phyloP scores from a whole-genome alignment of 208 protist species.

The Leishmania amazonensis region DNA sequence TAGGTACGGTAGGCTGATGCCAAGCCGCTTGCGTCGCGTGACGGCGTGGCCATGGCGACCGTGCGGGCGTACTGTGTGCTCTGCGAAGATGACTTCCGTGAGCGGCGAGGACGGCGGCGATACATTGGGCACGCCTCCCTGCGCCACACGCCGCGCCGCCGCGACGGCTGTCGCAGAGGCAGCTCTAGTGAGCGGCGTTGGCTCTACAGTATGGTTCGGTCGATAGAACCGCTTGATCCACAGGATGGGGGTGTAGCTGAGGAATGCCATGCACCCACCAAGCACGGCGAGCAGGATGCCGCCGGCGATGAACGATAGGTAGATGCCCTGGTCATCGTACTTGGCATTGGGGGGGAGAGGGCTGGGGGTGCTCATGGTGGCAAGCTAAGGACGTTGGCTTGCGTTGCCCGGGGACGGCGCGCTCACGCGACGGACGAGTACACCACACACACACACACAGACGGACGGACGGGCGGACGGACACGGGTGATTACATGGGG shows the following conservation, averaged over 20 bases:
- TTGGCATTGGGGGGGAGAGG: constrained; percentile 26
- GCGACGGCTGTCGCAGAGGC: neutral
- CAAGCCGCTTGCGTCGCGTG: constrained; percentile 48
- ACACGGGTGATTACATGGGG: too few species aligned
- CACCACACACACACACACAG: too few species aligned
- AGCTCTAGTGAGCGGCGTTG: constrained; percentile 6
- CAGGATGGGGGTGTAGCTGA: constrained; percentile 43
- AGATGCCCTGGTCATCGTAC: constrained; percentile 86
- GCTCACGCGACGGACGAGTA: neutral
- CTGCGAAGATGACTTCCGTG: constrained; percentile 11
- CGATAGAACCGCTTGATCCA: constrained; percentile 83
- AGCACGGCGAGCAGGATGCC: constrained; percentile 37
- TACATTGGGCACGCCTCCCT: neutral
- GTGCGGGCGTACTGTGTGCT: constrained; percentile 22
- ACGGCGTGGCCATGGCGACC: constrained; percentile 21
- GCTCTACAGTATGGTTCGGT: constrained; percentile 73
- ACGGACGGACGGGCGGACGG: neutral
- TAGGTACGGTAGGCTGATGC: constrained; percentile 52
- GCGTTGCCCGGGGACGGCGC: neutral
- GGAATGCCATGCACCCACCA: constrained; percentile 36
- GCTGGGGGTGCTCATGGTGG: constrained; percentile 11
- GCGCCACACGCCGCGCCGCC: neutral
- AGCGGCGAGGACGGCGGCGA: constrained; percentile 3
- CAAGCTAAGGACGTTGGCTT: neutral
- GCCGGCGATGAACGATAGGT: constrained; percentile 56